Conservation (phyloP, 1,139 yeast species). For the Candida sanyaensis region DNA sequence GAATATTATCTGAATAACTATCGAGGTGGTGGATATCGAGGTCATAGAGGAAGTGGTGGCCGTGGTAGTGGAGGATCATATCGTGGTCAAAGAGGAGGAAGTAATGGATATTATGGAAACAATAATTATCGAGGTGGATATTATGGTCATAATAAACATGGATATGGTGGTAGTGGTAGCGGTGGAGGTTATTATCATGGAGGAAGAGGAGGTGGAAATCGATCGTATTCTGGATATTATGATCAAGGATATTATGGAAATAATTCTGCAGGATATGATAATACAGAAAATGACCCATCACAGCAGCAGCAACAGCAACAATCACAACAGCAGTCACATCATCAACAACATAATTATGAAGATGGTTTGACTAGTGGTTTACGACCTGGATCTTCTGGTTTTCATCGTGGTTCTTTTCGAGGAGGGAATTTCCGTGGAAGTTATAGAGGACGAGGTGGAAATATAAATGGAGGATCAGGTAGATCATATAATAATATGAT, state of each 20-base stretch:
- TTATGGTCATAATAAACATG: background rate
- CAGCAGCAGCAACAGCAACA: background rate
- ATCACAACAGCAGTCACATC: background rate
- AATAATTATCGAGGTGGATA: constrained; percentile 6
- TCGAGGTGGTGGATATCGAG: constrained; percentile 15
- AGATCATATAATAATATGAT: constrained; percentile 13
- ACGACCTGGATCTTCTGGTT: constrained; percentile 2
- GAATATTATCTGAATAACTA: constrained; percentile 7
- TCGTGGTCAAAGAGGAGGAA: constrained; percentile 12
- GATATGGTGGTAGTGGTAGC: constrained; percentile 7
- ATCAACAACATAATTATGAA: background rate
- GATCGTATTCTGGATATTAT: constrained; percentile 1
- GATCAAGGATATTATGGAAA: constrained; percentile 3
- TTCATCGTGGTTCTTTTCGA: constrained; percentile 6
- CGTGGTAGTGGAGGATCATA: constrained; percentile 25
- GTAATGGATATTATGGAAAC: constrained; percentile 8
- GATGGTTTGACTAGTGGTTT: background rate
- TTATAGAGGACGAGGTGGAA: constrained; percentile 10
- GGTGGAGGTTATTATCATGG: constrained; percentile 1
- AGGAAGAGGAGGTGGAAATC: constrained; percentile 5
- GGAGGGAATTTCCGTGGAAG: constrained; percentile 8
- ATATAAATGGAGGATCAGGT: background rate
- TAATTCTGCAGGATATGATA: background rate
- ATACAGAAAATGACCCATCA: background rate
- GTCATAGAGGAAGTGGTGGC: constrained; percentile 12